Percentiles rank a stretch among this genome's conserved stretches.
phyloP scores from a whole-genome alignment of 164 flowering plant genomes.

The Vitis labrusca region DNA sequence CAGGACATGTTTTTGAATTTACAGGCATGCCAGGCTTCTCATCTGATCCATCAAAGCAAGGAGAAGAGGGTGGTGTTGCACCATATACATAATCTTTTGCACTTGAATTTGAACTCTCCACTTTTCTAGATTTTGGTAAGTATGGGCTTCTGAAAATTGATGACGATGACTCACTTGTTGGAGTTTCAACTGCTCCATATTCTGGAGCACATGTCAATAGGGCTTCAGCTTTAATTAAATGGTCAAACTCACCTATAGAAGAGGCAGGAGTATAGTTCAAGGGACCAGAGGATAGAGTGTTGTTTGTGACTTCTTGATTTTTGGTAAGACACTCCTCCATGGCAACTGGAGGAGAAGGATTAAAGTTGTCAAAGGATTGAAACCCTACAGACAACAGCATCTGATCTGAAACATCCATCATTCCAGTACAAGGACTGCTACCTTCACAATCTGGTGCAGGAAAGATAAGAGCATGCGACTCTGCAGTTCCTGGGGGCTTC shows the following conservation, averaged over 20 bases:
- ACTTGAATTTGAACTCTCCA: conserved; percentile 68
- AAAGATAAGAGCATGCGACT: conserved; percentile 70
- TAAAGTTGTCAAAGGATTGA: conserved; percentile 66
- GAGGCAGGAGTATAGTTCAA: conserved; percentile 35
- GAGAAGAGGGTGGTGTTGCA: conserved; percentile 76
- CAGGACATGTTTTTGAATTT: conserved; percentile 34
- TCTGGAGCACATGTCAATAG: conserved; percentile 90
- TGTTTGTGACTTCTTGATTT: conserved; percentile 49
- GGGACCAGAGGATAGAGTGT: conserved; percentile 40
- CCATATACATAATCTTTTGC: conserved; percentile 60
- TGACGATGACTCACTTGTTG: conserved; percentile 54
- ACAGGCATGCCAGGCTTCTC: conserved; percentile 42
- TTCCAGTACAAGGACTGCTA: conserved; percentile 65
- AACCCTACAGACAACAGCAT: conserved; percentile 64
- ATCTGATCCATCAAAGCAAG: conserved; percentile 47
- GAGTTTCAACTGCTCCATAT: conserved; percentile 87
- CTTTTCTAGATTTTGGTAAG: conserved; percentile 57
- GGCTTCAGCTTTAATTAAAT: conserved; percentile 85
- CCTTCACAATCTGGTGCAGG: conserved; percentile 66
- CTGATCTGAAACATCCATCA: conserved; percentile 81
- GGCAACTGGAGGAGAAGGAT: conserved; percentile 40
- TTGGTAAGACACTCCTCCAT: conserved; percentile 55
- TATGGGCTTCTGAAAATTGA: conserved; percentile 77
- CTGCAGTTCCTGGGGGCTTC: conserved; percentile 98
- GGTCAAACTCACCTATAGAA: conserved; percentile 66